Evolutionary conservation across 768 basidiomycete genomes (phyloP).

Genomic region (Russula abietina): DNA sequence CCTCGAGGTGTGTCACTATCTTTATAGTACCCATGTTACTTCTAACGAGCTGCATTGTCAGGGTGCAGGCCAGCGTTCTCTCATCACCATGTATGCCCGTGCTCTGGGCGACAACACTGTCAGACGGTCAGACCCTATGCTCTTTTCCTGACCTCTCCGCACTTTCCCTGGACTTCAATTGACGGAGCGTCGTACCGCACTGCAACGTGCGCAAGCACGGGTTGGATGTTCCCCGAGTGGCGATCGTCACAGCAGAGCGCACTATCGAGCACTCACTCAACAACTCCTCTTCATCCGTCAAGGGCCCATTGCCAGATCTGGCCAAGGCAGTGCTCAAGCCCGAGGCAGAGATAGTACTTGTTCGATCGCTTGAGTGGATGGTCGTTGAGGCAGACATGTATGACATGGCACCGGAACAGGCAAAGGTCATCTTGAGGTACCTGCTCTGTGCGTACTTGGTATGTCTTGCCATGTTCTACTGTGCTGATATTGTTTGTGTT

Average conservation of each 20-base stretch:
- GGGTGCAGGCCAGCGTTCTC: slow-evolving; percentile 70
- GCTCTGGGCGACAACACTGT: no score
- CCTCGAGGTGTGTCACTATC: slow-evolving; percentile 54
- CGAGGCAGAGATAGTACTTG: slow-evolving; percentile 55
- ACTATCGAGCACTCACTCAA: slow-evolving; percentile 69
- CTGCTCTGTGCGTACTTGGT: slow-evolving; percentile 65
- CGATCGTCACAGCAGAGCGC: slow-evolving; percentile 70
- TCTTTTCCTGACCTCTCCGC: no score
- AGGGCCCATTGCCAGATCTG: slow-evolving; percentile 15
- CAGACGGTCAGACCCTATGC: no score
- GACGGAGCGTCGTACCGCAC: slow-evolving; percentile 58
- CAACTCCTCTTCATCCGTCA: slow-evolving; percentile 27
- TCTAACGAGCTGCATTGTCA: slow-evolving; percentile 28
- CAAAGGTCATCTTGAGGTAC: slow-evolving; percentile 83
- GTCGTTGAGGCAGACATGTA: slow-evolving; percentile 70
- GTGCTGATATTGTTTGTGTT: background rate
- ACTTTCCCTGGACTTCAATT: slow-evolving; percentile 54
- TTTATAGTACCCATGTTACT: background rate
- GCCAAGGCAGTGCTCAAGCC: slow-evolving; percentile 13
- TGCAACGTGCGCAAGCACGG: slow-evolving; percentile 74
- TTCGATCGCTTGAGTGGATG: slow-evolving; percentile 93
- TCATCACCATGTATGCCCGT: slow-evolving; percentile 92
- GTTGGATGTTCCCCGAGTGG: slow-evolving; percentile 75
- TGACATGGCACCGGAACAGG: slow-evolving; percentile 72
- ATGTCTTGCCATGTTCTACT: background rate